Base-by-base conservation (phyloP, 176 grass and related monocot genomes). In the Carex kokanica region DNA sequence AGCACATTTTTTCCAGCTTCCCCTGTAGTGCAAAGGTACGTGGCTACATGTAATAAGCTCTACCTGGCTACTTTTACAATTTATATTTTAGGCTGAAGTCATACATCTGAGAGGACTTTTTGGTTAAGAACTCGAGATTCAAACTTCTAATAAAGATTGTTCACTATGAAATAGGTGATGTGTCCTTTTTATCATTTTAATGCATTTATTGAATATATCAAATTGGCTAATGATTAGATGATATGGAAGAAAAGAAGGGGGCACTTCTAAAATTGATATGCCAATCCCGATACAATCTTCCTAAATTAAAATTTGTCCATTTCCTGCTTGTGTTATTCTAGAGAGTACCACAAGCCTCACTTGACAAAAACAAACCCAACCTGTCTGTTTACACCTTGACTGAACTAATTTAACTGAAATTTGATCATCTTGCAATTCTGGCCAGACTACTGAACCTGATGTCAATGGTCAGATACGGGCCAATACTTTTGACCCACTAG, bases 281-380 rank as follows among this genome's bases (percentile, higher is more conserved):
- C 78, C 78, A 40, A 81, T 54, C 78, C 78, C 27, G 58, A 81
- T 81, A 81, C 78, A 81, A 81, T 81, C 78, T 81, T 81, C 78
- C 78, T 62, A 81, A 43, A 81, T 81, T 81, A 45, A 81, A 81
- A 40, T 60, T 81, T 81, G 78, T 63, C 58, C 11, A 36, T 81
- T 81, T 81, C 78, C 78, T 81, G 78, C 56, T 81, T 61, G 29
- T 81, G 78, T 57, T 59, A 9, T 57, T 60, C 56, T 81, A 81
- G 78, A 62, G 36, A 21, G 29, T 63, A 38, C 78, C 56, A 81
- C 16, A 18, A 45, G 78, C 58, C 78, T 81, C 78, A 81, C 24
- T 59, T 63, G 78, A 81, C 78, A 81, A 81, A 14, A 41, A 81
- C 78, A 81, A 45, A 77, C 24, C 23, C 13, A 55, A 32, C 24